Conservation (phyloP, 2,329 filamentous ascomycete genomes). For the Rhynchosporium secalis region DNA sequence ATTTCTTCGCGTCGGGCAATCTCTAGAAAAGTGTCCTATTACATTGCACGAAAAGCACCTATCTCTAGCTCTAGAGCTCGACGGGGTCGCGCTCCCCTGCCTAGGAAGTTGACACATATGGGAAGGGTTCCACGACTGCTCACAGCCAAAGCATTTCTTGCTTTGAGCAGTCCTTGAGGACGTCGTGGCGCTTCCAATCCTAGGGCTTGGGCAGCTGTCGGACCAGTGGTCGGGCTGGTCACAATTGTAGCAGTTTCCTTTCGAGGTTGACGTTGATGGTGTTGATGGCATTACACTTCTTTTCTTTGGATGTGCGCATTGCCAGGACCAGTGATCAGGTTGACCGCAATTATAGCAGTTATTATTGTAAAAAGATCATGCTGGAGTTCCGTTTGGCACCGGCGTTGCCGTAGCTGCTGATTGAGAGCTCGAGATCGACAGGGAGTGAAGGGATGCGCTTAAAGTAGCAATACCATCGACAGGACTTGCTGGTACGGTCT, state of each 20-base stretch:
- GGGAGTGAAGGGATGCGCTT: slow-evolving; percentile 14
- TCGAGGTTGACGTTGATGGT: neutral
- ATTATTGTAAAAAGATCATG: neutral
- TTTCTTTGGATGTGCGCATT: neutral
- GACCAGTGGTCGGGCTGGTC: neutral
- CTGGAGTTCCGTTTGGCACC: slow-evolving; percentile 10
- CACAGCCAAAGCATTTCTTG: neutral
- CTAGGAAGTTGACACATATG: neutral
- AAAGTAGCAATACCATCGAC: slow-evolving; percentile 12
- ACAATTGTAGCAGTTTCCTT: neutral
- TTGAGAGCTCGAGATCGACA: slow-evolving; percentile 18
- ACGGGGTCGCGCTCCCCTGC: neutral
- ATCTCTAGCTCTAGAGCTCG: neutral
- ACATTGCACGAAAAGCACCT: neutral
- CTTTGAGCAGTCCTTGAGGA: neutral
- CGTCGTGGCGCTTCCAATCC: neutral
- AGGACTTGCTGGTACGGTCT: slow-evolving; percentile 13
- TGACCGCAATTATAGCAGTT: neutral
- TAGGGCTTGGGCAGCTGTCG: neutral
- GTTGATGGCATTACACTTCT: neutral
- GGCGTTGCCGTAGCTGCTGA: slow-evolving; percentile 2
- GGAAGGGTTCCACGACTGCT: neutral
- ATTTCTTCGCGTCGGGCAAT: neutral
- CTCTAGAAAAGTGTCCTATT: neutral
- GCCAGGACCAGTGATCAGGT: neutral